A percentile compares a stretch with the other conserved stretches of the same genome.
Conservation (phyloP, 169 alveolate species). For the Amoebophrya sp. region DNA sequence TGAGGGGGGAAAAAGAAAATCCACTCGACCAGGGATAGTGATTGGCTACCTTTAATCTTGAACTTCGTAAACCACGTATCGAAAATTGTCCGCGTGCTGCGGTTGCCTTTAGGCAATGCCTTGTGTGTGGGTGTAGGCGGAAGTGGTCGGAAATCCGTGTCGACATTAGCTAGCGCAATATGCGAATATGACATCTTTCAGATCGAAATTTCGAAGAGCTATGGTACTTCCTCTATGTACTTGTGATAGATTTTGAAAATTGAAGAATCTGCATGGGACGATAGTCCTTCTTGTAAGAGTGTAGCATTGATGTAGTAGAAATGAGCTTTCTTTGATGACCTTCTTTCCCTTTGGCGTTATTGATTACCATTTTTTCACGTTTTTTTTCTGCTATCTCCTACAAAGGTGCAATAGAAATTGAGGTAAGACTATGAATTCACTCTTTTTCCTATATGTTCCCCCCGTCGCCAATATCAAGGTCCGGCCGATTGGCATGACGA, state of each 20-base stretch:
- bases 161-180: constrained; percentile 82
- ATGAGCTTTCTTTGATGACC: not conserved
- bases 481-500: constrained; percentile 80
- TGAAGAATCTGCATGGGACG: not conserved
- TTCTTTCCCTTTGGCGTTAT: not conserved
- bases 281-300: not conserved
- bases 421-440: too few species aligned
- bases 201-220: constrained; percentile 73
- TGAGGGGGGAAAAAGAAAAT: not conserved
- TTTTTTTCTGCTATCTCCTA: too few species aligned
- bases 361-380: not conserved
- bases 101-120: constrained; percentile 88
- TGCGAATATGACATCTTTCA: constrained; percentile 71
- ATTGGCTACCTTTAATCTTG: constrained; percentile 46
- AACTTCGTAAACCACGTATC: constrained; percentile 81
- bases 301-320: not conserved
- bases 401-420: too few species aligned
- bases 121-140: constrained; percentile 95
- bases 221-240: constrained; percentile 56
- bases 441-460: too few species aligned
- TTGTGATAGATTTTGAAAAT: not conserved
- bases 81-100: constrained; percentile 80
- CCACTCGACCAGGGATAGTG: not conserved
- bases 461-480: not conserved
- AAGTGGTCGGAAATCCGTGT: constrained; percentile 87